These are phyloP conservation scores for Capsella rubella DNA, from an alignment of 441 rosid species.

Conservation along the genomic window DNA sequence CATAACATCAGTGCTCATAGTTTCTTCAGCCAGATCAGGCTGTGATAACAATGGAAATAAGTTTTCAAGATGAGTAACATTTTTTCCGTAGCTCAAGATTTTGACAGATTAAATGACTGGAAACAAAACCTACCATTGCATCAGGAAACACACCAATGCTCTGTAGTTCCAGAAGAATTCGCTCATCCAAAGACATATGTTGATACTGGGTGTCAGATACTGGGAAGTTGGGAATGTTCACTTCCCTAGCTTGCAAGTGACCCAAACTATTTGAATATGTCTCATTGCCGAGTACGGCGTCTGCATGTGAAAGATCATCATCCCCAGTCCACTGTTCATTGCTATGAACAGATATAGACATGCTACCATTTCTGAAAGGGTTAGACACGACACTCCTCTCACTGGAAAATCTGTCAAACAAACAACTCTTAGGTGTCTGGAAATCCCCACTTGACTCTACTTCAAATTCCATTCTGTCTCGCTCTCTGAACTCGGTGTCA, in stretches of 20 bases:
- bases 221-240: constrained; percentile 49
- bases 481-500: constrained; percentile 70
- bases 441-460: constrained; percentile 70
- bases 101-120: constrained; percentile 10
- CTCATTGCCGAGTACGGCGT: constrained; percentile 56
- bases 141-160: constrained; percentile 89
- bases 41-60: constrained; percentile 45
- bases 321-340: constrained; percentile 71
- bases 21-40: constrained; percentile 95
- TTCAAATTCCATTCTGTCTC: constrained; percentile 83
- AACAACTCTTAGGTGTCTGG: constrained; percentile 65
- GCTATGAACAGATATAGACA: constrained; percentile 66
- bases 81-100: neutral
- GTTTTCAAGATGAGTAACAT: constrained; percentile 21
- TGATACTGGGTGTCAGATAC: constrained; percentile 70
- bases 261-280: constrained; percentile 60
- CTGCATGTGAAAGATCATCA: constrained; percentile 64
- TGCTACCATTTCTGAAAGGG: constrained; percentile 59
- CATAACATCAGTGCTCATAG: constrained; percentile 64
- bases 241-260: constrained; percentile 57
- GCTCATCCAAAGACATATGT: constrained; percentile 77
- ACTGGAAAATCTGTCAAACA: constrained; percentile 63
- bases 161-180: constrained; percentile 80
- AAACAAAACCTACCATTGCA: constrained; percentile 63
- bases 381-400: constrained; percentile 68